Evolutionary conservation across 495 filamentous ascomycete species (phyloP).

Genomic region (Neurospora sublineolata): DNA sequence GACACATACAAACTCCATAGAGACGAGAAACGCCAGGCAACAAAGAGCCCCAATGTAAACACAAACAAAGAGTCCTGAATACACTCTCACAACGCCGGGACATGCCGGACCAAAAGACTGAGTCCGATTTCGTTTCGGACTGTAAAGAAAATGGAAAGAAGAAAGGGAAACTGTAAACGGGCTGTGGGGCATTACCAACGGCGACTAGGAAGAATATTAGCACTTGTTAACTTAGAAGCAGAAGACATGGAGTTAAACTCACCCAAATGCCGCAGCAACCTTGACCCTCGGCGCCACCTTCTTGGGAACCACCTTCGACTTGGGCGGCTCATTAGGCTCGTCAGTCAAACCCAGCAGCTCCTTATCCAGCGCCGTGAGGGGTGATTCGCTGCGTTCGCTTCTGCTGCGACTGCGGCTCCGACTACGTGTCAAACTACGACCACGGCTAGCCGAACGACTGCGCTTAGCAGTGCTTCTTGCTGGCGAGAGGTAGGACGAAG

Average conservation of each 20-base stretch:
- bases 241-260: not conserved
- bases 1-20: not conserved
- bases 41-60: not conserved
- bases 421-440: not conserved
- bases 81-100: not conserved
- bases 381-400: conserved; percentile 14
- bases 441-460: not conserved
- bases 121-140: not conserved
- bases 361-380: conserved; percentile 14
- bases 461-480: not conserved
- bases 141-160: not conserved
- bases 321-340: conserved; percentile 3
- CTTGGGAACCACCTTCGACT: conserved; percentile 2
- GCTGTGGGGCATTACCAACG: not conserved
- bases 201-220: not conserved
- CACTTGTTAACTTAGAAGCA: not conserved
- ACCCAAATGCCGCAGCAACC: conserved; percentile 20
- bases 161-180: not conserved
- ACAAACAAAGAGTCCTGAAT: not conserved
- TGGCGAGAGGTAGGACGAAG: not conserved
- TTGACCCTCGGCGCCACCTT: conserved; percentile 9
- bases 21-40: not conserved
- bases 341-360: conserved; percentile 13
- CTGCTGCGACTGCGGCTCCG: conserved; percentile 3
- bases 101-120: not conserved